Base-by-base conservation (phyloP, 768 basidiomycete genomes). In the Naganishia vishniacii region DNA sequence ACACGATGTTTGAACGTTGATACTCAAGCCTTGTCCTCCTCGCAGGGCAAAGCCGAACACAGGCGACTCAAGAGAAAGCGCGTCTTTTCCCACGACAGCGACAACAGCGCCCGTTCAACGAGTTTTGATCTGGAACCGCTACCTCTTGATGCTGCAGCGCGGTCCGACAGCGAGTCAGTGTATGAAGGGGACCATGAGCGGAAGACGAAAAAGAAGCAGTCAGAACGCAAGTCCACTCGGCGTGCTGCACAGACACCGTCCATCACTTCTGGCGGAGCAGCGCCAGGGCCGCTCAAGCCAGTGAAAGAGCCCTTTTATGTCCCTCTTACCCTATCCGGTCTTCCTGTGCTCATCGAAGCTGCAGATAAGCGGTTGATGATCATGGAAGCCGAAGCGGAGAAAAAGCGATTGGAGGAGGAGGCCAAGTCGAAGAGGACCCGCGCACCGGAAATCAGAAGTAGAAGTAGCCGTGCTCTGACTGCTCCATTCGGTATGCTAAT, bases 331-430 rank as follows among this genome's bases (percentile, higher is more conserved):
- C 48, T 40, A 20, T 59, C 63, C 32, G 62, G 67, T 63, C 20
- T 65, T 63, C 29, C 71, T 37, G 42, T 67, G 60, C 26, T 67
- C 58, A 4, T 64, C 15, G 53, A 64, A 64, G 63, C 63, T 32
- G 53, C 63, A 26, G 63, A 64, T 2, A 64, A 47, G 37, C 41
- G 63, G 20, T 25, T 64, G 20, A 26, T n/a, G 25, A 53, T 51
- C 7, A 12, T 63, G 25, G 29, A 53, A 23, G 51, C 37, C n/a
- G 62, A 42, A 49, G 62, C 40, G 18, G 42, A 42, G n/a, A 42
- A 41, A 29, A 53, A 53, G 34, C 48, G 51, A 15, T 18, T 60
- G 20, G 41, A 60, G 16, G 59, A 41, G 16, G 20, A 46, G 26
- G 41, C 25, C 29, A 60, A 60, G 26, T 6, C 25, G 3, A 32